Evolutionary conservation across 148 eudicot genomes (phyloP), one percentile per base, ranked within the genome.

Genomic region (Rhododendron ovatum): DNA sequence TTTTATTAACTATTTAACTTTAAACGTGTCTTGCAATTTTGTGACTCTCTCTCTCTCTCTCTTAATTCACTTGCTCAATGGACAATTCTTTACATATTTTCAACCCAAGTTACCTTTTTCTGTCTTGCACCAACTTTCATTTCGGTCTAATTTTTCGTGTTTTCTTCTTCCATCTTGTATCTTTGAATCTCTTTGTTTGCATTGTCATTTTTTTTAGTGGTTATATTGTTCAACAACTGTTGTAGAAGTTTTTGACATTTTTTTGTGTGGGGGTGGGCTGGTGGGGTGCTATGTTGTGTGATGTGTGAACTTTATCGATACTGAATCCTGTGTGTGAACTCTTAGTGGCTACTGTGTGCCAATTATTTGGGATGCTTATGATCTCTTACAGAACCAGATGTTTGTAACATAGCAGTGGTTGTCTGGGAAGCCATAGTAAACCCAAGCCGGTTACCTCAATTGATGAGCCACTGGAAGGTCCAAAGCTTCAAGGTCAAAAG

Each of bases 401-500:
- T 91, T 95, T 92, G 95, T 85, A 92, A 93, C 98, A 96, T 98
- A 90, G 91, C 99, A 95, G 99, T 91, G 92, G 92, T 86, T 92
- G 91, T 90, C 90, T 96, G 88, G 94, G 94, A 89, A 90, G 93
- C 89, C 84, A 85, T 88, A 84, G 39, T 84, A 92, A 87, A 89
- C 89, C 90, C 82, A 87, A 89, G 71, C 77, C 87, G 53, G 85
- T 65, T 84, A 63, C 85, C 37, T 83, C 90, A 65, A 80, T 86
- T 45, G 80, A 90, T 67, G 90, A 90, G 86, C 90, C 88, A 8
- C 83, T 86, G 39, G 91, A 91, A 80, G 89, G 88, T 74, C 82
- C 57, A 63, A 87, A 85, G 43, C 71, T 51, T 84, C 89, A 55
- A 87, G 78, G 86, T 82, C 88, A 82, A 76, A 85, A 78, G 67